phyloP scores from a whole-genome alignment of 805 yeast genomes.

The Saccharomycopsis sp. region DNA sequence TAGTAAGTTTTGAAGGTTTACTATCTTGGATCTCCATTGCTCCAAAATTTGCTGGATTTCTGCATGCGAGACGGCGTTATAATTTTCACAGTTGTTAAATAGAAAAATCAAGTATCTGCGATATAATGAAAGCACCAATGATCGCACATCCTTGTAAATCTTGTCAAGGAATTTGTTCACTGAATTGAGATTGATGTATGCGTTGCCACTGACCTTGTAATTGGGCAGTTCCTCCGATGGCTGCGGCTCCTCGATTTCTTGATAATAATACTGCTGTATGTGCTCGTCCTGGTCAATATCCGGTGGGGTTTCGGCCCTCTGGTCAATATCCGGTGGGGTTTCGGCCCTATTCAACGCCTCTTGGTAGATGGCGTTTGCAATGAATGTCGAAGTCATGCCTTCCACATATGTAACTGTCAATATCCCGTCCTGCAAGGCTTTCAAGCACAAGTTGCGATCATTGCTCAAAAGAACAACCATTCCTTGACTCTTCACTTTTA shows the following conservation, averaged over 20 bases:
- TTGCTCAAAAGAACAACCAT: conserved; percentile 63
- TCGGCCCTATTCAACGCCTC: conserved; percentile 28
- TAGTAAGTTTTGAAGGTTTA: background rate
- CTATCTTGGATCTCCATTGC: background rate
- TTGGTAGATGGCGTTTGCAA: conserved; percentile 32
- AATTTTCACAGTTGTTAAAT: too few species aligned
- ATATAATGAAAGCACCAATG: background rate
- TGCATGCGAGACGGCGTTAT: too few species aligned
- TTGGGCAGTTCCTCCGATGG: conserved; percentile 1
- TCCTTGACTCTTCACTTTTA: conserved; percentile 20
- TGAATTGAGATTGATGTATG: background rate
- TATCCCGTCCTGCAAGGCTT: conserved; percentile 60
- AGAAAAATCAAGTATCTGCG: background rate
- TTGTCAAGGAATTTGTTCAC: background rate
- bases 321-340: too few species aligned
- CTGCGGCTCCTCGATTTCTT: too few species aligned
- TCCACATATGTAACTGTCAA: conserved; percentile 50
- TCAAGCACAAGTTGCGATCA: conserved; percentile 74
- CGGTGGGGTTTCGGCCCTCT: too few species aligned
- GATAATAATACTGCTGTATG: too few species aligned
- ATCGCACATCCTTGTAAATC: background rate
- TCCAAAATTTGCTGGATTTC: background rate
- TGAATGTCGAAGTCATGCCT: conserved; percentile 36
- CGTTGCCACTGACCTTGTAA: background rate
- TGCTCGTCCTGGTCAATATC: too few species aligned